Evolutionary conservation across 306 rosid species (phyloP), one percentile per base, ranked within the genome.

Genomic region (Prunus davidiana): DNA sequence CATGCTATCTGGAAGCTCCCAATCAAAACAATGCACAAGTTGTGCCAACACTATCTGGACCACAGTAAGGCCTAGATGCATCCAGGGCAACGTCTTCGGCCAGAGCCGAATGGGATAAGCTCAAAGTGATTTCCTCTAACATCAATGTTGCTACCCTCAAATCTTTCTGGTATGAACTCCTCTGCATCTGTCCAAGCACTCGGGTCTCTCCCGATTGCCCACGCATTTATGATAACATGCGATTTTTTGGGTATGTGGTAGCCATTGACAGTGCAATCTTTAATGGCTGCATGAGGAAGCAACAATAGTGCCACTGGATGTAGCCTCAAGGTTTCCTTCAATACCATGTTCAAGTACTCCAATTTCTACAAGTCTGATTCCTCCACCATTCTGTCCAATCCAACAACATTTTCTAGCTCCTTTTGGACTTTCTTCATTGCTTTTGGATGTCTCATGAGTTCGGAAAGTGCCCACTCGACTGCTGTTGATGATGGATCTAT

Each of bases 11-110:
- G 81, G 79, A 72, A 81, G 85, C 49, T 55, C 47, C 81, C 81
- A 81, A 72, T 81, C 78, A 66, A 81, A 81, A 45, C 78, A 76
- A 19, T 76, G 84, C 8, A 81, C 84, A 64, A 81, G 71, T 11
- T 81, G 84, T 13, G 84, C 78, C 19, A 76, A 1, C 24, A 81
- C 57, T 4, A 81, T 6, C 19, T 51, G 56, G 16, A 51, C 56
- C 56, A 51, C 56, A 51, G 55, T 12, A 22, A 58, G 64, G 7
- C 34, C 64, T 32, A 58, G 14, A 22, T 13, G 7, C 24, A 60
- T 60, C 69, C 51, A 38, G 27, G 50, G 25, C 69, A 65, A 18
- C 69, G 69, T n/a, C 69, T 65, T 3, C 69, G 25, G 1, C 69
- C 69, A 0, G 69, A 9, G 12, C 69, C 69, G 1, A 38, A 65